Percentiles rank a stretch among this genome's conserved stretches.
phyloP scores from a whole-genome alignment of 2,329 filamentous ascomycete species.

The Purpureocillium takamizusanense region DNA sequence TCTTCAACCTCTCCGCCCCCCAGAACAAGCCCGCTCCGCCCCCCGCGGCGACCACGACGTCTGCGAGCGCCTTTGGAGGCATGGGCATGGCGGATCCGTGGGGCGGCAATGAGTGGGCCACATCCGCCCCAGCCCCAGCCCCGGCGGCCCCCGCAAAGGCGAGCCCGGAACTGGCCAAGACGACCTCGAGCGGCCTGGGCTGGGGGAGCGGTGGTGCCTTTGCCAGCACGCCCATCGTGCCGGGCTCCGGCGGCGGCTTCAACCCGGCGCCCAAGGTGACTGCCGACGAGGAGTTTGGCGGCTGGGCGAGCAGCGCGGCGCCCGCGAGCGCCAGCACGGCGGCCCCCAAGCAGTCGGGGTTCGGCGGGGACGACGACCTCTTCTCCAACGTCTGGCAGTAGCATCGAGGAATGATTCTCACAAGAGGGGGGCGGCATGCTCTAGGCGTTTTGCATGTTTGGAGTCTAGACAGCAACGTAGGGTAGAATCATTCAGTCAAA shows the following conservation, averaged over 20 bases:
- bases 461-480: slow-evolving; percentile 18
- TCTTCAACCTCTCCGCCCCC: slow-evolving; percentile 69
- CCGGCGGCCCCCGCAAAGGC: slow-evolving; percentile 41
- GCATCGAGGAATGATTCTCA: background rate
- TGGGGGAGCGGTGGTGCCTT: slow-evolving; percentile 46
- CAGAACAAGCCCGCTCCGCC: slow-evolving; percentile 36
- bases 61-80: slow-evolving; percentile 27
- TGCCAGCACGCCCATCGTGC: slow-evolving; percentile 50
- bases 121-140: slow-evolving; percentile 33
- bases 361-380: slow-evolving; percentile 70
- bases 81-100: slow-evolving; percentile 58
- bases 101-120: slow-evolving; percentile 84
- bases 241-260: slow-evolving; percentile 57
- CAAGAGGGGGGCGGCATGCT: slow-evolving; percentile 15
- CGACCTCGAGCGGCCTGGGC: slow-evolving; percentile 51
- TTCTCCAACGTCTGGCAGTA: slow-evolving; percentile 96
- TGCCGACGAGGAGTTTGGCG: slow-evolving; percentile 91
- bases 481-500: slow-evolving; percentile 1
- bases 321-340: slow-evolving; percentile 29
- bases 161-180: slow-evolving; percentile 38
- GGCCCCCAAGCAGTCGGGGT: slow-evolving; percentile 47
- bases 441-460: slow-evolving; percentile 24
- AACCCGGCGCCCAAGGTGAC: slow-evolving; percentile 59
- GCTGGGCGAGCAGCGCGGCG: slow-evolving; percentile 70
- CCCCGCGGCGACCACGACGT: slow-evolving; percentile 23